Evolutionary conservation across 495 filamentous ascomycete genomes (phyloP), one percentile per base, ranked within the genome.

Genomic region (Podospora pseudocomata): DNA sequence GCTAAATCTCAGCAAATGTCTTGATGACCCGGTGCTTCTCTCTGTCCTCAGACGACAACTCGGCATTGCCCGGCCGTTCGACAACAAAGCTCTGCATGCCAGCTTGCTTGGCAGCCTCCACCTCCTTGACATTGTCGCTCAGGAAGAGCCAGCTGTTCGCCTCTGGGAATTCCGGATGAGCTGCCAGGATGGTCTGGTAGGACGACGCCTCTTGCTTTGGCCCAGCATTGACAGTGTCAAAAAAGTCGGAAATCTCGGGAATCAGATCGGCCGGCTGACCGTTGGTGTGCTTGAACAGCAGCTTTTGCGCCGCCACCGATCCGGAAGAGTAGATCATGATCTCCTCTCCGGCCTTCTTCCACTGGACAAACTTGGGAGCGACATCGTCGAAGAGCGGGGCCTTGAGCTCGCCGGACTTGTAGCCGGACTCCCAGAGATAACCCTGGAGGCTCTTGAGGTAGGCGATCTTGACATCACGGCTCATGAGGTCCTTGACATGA

Each of bases 211-310:
- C 86, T 63, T 76, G 79, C 81, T 92, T 92, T 68, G 83, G 79
- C 7, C 90, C 90, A n/a, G 90, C 89, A 70, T 88, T 92, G 54
- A 89, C 84, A 5, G 90, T 92, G 75, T 92, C 90, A 68, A 89
- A 92, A 77, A 85, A 90, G 59, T 81, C 86, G 28, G 77, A 77
- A 66, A 92, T 81, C 58, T 82, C 72, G 16, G 78, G 74, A 2
- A 80, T 82, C 66, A 91, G 74, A 71, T 92, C 88, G n/a, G 80
- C 77, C 30, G 83, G 81, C 59, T 78, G 67, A 9, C 79, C 77
- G 71, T 86, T 79, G n/a, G 90, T 90, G 77, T 91, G 83, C 65
- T 78, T 72, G 75, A 92, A 92, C 49, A 92, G 79, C 64, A 92
- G 81, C 75, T 89, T 88, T 79, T 92, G 90, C 27, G 90, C 90